Evolutionary conservation across 306 rosid species (phyloP).

Genomic region (Vigna angularis): DNA sequence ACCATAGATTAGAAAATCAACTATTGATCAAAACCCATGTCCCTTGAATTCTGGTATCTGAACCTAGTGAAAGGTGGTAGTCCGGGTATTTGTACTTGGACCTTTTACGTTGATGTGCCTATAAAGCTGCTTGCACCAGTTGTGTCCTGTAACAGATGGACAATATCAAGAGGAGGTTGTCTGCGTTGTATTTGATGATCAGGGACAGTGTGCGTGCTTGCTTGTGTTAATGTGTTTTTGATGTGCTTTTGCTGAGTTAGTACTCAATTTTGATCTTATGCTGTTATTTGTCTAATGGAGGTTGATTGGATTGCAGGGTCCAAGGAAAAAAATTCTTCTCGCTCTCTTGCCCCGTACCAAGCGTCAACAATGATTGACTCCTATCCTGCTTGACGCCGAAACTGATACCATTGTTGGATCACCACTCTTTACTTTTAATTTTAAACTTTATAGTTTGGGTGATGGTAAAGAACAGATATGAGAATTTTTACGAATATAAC

Average conservation of each 20-base stretch:
- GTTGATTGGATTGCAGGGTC: slow-evolving; percentile 74
- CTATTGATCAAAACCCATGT: no score
- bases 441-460: slow-evolving; percentile 18
- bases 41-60: slow-evolving; percentile 11
- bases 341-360: slow-evolving; percentile 72
- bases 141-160: background rate
- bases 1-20: no score
- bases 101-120: background rate
- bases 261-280: background rate
- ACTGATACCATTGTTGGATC: slow-evolving; percentile 36
- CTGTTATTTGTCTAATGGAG: slow-evolving; percentile 39
- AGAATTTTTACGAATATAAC: slow-evolving; percentile 38
- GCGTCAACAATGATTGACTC: slow-evolving; percentile 61
- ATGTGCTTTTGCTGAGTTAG: slow-evolving; percentile 13
- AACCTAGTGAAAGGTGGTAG: slow-evolving; percentile 6
- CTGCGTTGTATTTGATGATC: no score
- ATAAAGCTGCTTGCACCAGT: background rate
- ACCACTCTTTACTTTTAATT: slow-evolving; percentile 20
- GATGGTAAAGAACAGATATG: slow-evolving; percentile 40
- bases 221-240: background rate
- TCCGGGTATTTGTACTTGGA: slow-evolving; percentile 20
- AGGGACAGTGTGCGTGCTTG: background rate
- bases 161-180: background rate
- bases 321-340: slow-evolving; percentile 91
- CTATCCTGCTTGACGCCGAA: slow-evolving; percentile 37